Conservation (phyloP, 352 stramenopile genomes). For the Phytophthora sp. region DNA sequence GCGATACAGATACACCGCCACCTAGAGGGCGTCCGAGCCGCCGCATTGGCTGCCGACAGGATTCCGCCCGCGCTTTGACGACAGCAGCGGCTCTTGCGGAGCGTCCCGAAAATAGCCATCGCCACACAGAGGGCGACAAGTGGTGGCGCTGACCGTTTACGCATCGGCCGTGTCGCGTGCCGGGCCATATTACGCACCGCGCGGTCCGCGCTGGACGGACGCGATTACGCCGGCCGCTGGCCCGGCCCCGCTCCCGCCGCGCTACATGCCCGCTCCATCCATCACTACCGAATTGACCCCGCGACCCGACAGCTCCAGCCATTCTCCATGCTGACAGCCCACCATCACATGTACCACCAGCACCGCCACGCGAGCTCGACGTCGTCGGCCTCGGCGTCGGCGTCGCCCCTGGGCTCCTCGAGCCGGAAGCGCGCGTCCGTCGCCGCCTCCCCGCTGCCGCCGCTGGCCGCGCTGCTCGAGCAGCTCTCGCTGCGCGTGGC, state of each 20-base stretch:
- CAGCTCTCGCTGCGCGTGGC: conserved; percentile 20
- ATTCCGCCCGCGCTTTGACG: background rate
- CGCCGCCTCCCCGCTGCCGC: background rate
- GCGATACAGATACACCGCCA: too few relatives aligned
- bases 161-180: background rate
- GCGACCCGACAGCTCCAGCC: background rate
- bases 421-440: conserved; percentile 1
- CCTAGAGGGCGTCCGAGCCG: too few relatives aligned
- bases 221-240: conserved; percentile 13
- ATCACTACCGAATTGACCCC: conserved; percentile 6
- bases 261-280: background rate
- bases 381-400: background rate
- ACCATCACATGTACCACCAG: conserved; percentile 6
- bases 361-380: conserved; percentile 4
- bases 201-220: background rate
- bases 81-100: background rate
- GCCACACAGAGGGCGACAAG: background rate
- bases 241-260: background rate
- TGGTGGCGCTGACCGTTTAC: background rate
- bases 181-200: conserved; percentile 2
- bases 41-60: too few relatives aligned
- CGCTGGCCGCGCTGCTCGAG: conserved; percentile 9
- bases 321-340: background rate
- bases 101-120: conserved; percentile 1
- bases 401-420: too few relatives aligned